Evolutionary conservation across 169 alveolate genomes (phyloP).

Genomic region (Babesia ovis): DNA sequence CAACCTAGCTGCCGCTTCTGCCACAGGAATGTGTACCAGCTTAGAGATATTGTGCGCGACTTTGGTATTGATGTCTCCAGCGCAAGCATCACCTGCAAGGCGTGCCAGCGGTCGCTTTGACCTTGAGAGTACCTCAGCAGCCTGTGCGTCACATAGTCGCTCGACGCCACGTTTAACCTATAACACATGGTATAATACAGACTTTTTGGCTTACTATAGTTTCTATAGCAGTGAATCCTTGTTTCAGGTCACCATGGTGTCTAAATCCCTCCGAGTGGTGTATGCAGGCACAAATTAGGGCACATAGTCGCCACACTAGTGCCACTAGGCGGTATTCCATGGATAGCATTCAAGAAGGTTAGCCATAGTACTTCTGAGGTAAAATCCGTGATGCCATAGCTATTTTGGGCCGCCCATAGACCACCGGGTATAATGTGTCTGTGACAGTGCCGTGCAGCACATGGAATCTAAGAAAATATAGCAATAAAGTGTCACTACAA

Average conservation of each 20-base stretch:
- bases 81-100: constrained; percentile 23
- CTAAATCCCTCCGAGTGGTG: constrained; percentile 6
- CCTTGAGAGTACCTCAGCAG: constrained; percentile 3
- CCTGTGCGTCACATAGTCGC: constrained; percentile 42
- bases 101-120: constrained; percentile 53
- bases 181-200: background rate
- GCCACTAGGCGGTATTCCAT: constrained; percentile 2
- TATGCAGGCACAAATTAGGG: background rate
- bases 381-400: too few species aligned
- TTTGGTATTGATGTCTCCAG: constrained; percentile 49
- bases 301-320: background rate
- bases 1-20: constrained; percentile 23
- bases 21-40: constrained; percentile 14
- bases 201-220: constrained; percentile 22
- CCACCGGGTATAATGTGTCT: too few species aligned
- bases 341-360: too few species aligned
- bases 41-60: constrained; percentile 30
- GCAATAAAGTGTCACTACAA: too few species aligned
- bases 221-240: constrained; percentile 25
- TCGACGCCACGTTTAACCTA: constrained; percentile 53
- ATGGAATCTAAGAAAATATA: too few species aligned
- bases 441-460: too few species aligned
- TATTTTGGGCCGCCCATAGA: too few species aligned
- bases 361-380: too few species aligned
- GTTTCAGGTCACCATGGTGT: constrained; percentile 16